A percentile compares a stretch with the other conserved stretches of the same genome.
phyloP scores from a whole-genome alignment of 129 eudicot genomes.

The Tagetes patula region DNA sequence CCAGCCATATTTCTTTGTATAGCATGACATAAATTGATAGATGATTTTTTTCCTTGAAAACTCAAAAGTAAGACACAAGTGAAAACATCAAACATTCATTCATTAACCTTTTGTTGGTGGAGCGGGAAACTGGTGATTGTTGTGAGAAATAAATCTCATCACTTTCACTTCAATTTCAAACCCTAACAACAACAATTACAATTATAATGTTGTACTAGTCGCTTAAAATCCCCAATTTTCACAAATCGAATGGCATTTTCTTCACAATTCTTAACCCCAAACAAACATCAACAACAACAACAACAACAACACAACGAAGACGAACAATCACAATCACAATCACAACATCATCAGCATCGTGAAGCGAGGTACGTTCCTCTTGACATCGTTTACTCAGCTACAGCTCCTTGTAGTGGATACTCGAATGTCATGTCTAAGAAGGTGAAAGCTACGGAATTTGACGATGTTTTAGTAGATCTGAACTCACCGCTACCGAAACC shows the following conservation, averaged over 20 bases:
- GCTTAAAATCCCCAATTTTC: slow-evolving; percentile 21
- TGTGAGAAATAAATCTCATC: not conserved
- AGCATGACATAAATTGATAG: no score
- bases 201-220: slow-evolving; percentile 14
- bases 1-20: no score
- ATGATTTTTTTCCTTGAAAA: no score
- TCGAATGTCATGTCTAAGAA: slow-evolving; percentile 57
- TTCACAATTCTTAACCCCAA: slow-evolving; percentile 22
- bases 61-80: no score
- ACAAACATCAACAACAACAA: slow-evolving; percentile 18
- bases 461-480: slow-evolving; percentile 21
- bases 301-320: slow-evolving; percentile 6
- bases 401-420: slow-evolving; percentile 63
- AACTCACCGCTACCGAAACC: slow-evolving; percentile 24
- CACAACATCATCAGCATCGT: slow-evolving; percentile 18
- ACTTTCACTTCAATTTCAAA: slow-evolving; percentile 25
- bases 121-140: no score
- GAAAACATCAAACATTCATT: no score
- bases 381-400: slow-evolving; percentile 70
- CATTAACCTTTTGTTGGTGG: no score
- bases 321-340: slow-evolving; percentile 10
- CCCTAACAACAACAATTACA: slow-evolving; percentile 30
- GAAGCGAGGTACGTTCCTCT: slow-evolving; percentile 57
- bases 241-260: slow-evolving; percentile 40
- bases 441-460: slow-evolving; percentile 59